A percentile compares a stretch with the other conserved stretches of the same genome.
Conservation (phyloP, 2,329 filamentous ascomycete genomes). For the Aspergillus pseudoviridinutans region DNA sequence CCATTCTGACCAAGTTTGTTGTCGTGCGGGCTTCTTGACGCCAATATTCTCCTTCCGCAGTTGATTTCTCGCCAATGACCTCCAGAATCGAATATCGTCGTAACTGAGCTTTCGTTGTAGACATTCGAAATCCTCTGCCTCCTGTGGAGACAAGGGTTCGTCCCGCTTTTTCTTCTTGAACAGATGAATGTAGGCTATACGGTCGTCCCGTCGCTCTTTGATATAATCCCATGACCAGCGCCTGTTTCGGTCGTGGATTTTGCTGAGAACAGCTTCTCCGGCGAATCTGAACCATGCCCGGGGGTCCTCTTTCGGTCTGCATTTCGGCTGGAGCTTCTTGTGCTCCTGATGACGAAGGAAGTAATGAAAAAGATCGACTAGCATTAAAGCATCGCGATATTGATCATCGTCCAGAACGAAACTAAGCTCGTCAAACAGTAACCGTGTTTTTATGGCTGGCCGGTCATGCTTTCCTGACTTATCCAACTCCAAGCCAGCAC, state of each 20-base stretch:
- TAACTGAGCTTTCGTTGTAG: slow-evolving; percentile 88
- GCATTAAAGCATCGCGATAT: slow-evolving; percentile 95
- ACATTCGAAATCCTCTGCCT: slow-evolving; percentile 66
- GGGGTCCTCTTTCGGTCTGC: slow-evolving; percentile 80
- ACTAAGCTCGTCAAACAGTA: slow-evolving; percentile 95
- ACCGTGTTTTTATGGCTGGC: slow-evolving; percentile 82
- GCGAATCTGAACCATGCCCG: slow-evolving; percentile 91
- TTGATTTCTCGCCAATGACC: slow-evolving; percentile 88
- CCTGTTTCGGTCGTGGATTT: slow-evolving; percentile 91
- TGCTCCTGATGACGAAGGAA: slow-evolving; percentile 98
- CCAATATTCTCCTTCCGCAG: slow-evolving; percentile 91
- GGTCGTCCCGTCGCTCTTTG: slow-evolving; percentile 84
- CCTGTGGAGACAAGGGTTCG: slow-evolving; percentile 62
- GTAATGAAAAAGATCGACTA: slow-evolving; percentile 97
- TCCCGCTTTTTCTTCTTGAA: slow-evolving; percentile 93
- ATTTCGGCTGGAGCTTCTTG: slow-evolving; percentile 85
- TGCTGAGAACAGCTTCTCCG: slow-evolving; percentile 79
- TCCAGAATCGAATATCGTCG: slow-evolving; percentile 96
- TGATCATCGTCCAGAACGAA: slow-evolving; percentile 97
- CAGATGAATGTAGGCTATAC: slow-evolving; percentile 80
- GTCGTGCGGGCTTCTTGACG: slow-evolving; percentile 66
- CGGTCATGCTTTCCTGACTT: slow-evolving; percentile 77
- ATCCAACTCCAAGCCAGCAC: slow-evolving; percentile 90
- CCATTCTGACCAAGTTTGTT: slow-evolving; percentile 89
- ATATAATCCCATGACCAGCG: slow-evolving; percentile 97